A percentile compares a stretch with the other conserved stretches of the same genome.
Conservation (phyloP, 169 alveolate species). For the Plasmodium chabaudi region DNA sequence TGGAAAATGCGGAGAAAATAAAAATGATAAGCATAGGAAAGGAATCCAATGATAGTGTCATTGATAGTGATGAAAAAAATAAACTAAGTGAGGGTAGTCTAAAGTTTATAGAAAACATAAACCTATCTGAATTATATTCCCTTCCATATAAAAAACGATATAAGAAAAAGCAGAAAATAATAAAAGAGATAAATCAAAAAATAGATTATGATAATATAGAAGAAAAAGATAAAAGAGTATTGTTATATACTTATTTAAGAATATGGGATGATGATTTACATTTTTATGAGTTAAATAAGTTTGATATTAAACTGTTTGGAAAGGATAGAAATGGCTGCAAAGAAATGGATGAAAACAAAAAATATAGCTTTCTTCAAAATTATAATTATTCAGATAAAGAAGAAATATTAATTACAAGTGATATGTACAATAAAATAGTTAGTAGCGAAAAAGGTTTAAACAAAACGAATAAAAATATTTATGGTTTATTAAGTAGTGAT, state of each 20-base stretch:
- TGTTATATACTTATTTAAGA: slow-evolving; percentile 31
- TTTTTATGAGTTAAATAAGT: slow-evolving; percentile 53
- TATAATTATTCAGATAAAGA: neutral
- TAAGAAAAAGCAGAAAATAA: slow-evolving; percentile 32
- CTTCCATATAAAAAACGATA: slow-evolving; percentile 63
- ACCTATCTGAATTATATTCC: slow-evolving; percentile 8
- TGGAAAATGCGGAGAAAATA: neutral
- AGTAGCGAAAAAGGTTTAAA: neutral
- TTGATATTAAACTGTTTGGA: slow-evolving; percentile 4
- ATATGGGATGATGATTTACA: slow-evolving; percentile 67
- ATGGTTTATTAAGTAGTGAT: neutral
- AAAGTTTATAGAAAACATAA: slow-evolving; percentile 8
- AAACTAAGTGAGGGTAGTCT: neutral
- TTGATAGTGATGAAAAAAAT: neutral
- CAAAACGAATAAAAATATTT: neutral
- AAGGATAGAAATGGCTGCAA: neutral
- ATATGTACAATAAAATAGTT: neutral
- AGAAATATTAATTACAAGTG: neutral
- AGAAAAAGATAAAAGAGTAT: neutral
- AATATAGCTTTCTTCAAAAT: slow-evolving; percentile 17
- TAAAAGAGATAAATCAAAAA: slow-evolving; percentile 29
- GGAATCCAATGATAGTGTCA: neutral
- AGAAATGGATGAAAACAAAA: neutral
- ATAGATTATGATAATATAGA: slow-evolving; percentile 1
- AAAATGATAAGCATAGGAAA: neutral